These are phyloP conservation scores for Pholiota adiposa DNA, from an alignment of 1,284 basidiomycete genomes.

Conservation along the genomic window DNA sequence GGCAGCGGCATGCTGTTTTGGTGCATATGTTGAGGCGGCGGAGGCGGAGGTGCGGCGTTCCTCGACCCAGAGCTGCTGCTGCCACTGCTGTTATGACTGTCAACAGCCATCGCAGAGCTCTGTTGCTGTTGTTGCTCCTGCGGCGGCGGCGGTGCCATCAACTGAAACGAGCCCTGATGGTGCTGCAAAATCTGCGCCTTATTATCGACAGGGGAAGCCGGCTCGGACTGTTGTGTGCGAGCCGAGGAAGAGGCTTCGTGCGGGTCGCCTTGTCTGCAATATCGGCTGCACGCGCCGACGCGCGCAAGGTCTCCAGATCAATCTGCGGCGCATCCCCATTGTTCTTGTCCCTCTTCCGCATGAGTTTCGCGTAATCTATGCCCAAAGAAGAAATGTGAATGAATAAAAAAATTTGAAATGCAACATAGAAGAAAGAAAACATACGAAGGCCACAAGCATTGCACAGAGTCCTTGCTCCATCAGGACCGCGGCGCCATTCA, in stretches of 20 bases:
- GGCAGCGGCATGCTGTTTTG: conserved; percentile 14
- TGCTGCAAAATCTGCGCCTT: conserved; percentile 35
- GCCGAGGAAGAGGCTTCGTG: conserved; percentile 24
- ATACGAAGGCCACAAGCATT: conserved; percentile 83
- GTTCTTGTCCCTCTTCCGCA: conserved; percentile 72
- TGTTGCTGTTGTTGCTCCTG: conserved; percentile 9
- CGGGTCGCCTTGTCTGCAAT: conserved; percentile 38
- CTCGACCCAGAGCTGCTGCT: conserved; percentile 7
- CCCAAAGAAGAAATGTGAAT: conserved; percentile 11
- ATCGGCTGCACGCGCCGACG: conserved; percentile 67
- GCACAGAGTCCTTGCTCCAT: conserved; percentile 78
- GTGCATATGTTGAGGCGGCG: conserved; percentile 17
- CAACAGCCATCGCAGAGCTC: conserved; percentile 12
- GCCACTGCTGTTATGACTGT: neutral
- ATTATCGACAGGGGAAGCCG: conserved; percentile 26
- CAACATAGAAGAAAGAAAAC: conserved; percentile 36
- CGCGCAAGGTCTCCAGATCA: conserved; percentile 73
- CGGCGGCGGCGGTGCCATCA: conserved; percentile 20
- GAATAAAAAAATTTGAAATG: conserved; percentile 7
- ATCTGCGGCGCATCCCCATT: conserved; percentile 60
- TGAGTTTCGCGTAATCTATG: conserved; percentile 77
- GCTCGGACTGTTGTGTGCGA: conserved; percentile 20
- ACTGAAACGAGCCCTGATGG: conserved; percentile 59
- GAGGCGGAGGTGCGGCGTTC: conserved; percentile 16
- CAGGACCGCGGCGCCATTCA: conserved; percentile 82